Base-by-base conservation (phyloP, 768 basidiomycete species). In the Boletus bicolor region DNA sequence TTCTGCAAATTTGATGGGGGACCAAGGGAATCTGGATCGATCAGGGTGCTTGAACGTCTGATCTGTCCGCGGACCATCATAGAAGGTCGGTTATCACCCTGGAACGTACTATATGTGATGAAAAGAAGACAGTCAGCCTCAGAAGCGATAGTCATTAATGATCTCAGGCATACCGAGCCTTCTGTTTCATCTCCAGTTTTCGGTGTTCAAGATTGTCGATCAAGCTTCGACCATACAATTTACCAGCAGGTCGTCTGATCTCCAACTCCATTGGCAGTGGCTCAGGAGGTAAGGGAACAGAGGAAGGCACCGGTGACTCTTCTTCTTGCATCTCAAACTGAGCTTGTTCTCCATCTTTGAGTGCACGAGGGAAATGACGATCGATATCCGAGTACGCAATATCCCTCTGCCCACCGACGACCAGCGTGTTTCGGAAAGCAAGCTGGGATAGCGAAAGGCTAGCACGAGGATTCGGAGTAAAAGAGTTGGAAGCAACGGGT, bases 131-230 rank as follows among this genome's bases (percentile, higher is more conserved):
- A 24, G 37, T 69, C 10, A 59, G 49, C 26, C 28, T 47, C 24
- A 26, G 24, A 48, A 43, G 21, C 2, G 39, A 36, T 28, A 11
- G 45, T 28, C n/a, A 52, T 58, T 17, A 43, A 26, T 5, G 39
- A 43, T 51, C 11, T 38, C 11, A 35, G n/a, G 60, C 77, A 61
- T 74, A 94, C 94, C 94, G 81, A 71, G 91, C 84, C 71, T 87
- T 93, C 56, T 79, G 82, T 61, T 86, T 85, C 83, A 94, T 89
- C 59, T 84, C 81, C 14, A 84, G 80, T 67, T 97, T 96, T 45
- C 93, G 81, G 17, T 76, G 78, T 68, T 96, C 93, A 10, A 97
- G 77, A 68, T 92, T 86, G 67, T 97, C 94, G 64, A 97, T 94
- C 51, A 97, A 77, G 71, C 90, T 95, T 65, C 85, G 85, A 24